Conservation (phyloP, 2,329 filamentous ascomycete species). For the Xylaria sp. region DNA sequence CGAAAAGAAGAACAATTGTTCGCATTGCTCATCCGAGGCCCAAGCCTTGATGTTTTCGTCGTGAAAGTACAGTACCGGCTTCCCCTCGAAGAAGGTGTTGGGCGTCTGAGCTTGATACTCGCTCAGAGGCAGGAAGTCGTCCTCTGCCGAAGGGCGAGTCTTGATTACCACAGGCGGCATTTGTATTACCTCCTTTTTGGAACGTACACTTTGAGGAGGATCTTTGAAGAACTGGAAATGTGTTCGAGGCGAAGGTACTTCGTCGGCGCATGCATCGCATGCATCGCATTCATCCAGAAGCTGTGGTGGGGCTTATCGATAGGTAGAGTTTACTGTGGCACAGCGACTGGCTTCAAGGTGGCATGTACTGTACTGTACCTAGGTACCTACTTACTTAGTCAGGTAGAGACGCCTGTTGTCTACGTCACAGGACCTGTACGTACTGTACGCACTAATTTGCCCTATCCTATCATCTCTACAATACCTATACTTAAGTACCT, state of each 20-base stretch:
- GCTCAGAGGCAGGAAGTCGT: slow-evolving; percentile 66
- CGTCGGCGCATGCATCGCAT: too few species aligned
- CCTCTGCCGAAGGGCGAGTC: slow-evolving; percentile 56
- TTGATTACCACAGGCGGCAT: slow-evolving; percentile 62
- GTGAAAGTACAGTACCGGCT: slow-evolving; percentile 73
- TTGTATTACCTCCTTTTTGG: background rate
- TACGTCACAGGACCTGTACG: too few species aligned
- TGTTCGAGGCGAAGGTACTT: too few species aligned
- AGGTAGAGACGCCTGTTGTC: too few species aligned
- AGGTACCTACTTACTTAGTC: background rate
- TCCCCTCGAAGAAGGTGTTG: slow-evolving; percentile 71
- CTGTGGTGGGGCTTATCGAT: slow-evolving; percentile 32
- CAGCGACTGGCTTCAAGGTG: too few species aligned
- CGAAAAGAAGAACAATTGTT: slow-evolving; percentile 59
- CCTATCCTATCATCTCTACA: too few species aligned
- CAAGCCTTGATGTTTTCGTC: slow-evolving; percentile 62
- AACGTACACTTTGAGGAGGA: background rate
- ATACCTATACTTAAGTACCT: too few species aligned
- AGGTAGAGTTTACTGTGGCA: too few species aligned
- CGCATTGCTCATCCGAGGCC: slow-evolving; percentile 59
- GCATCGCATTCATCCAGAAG: background rate
- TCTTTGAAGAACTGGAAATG: background rate
- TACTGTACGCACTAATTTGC: too few species aligned
- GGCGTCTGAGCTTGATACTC: slow-evolving; percentile 78
- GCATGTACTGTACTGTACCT: background rate